phyloP scores from a whole-genome alignment of 1,284 basidiomycete species.

The Leccinum pachyderme region DNA sequence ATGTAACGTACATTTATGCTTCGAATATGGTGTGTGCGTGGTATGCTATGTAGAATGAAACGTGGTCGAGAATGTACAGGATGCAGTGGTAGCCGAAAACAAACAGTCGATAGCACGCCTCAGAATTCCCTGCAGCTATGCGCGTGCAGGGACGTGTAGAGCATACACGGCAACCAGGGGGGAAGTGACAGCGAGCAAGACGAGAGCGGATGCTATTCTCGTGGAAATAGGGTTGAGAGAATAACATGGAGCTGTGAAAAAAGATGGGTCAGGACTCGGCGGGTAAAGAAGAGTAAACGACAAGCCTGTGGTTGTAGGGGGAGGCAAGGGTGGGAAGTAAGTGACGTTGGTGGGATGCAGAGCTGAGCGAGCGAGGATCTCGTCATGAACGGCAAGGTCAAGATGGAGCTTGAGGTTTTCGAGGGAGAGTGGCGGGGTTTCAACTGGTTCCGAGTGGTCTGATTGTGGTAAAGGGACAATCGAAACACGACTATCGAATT shows the following conservation, averaged over 20 bases:
- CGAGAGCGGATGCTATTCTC: slow-evolving; percentile 16
- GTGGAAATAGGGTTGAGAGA: slow-evolving; percentile 11
- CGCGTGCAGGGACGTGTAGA: slow-evolving; percentile 10
- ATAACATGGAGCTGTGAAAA: slow-evolving; percentile 10
- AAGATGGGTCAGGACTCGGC: slow-evolving; percentile 2
- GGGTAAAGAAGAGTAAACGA: not conserved
- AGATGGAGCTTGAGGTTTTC: slow-evolving; percentile 25
- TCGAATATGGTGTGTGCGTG: slow-evolving; percentile 10
- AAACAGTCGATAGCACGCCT: not conserved
- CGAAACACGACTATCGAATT: slow-evolving; percentile 28
- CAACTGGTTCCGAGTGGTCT: not conserved
- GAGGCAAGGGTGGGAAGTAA: slow-evolving; percentile 24
- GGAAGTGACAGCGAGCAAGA: slow-evolving; percentile 17
- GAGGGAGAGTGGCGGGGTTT: slow-evolving; percentile 9
- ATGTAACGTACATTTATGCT: slow-evolving; percentile 18
- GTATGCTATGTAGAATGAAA: slow-evolving; percentile 10
- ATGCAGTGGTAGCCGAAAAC: not conserved
- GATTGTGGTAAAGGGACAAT: slow-evolving; percentile 18
- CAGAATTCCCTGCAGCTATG: not conserved
- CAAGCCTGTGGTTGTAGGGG: slow-evolving; percentile 18
- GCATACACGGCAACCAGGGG: slow-evolving; percentile 22
- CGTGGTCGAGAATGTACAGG: not conserved
- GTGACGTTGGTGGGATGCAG: slow-evolving; percentile 29
- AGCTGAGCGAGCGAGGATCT: slow-evolving; percentile 22
- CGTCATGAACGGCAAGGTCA: slow-evolving; percentile 27